Evolutionary conservation across 2,329 filamentous ascomycete genomes (phyloP).

Genomic region (Alternaria sp.): DNA sequence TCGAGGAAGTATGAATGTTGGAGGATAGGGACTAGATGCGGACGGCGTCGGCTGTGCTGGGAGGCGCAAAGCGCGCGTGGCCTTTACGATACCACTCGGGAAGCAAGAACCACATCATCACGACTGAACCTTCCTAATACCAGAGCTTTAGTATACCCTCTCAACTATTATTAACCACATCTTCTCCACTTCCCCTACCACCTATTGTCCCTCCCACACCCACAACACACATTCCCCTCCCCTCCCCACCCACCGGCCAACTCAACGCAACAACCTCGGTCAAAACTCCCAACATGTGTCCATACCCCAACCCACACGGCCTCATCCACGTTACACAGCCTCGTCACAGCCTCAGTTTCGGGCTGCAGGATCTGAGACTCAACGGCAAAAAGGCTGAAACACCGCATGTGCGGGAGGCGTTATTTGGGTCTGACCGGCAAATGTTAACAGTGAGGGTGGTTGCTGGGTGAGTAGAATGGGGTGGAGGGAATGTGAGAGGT

Average conservation of each 20-base stretch:
- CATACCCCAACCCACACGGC: not conserved
- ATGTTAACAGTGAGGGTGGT: not conserved
- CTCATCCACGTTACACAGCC: not conserved
- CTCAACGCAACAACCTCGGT: not conserved
- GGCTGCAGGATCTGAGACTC: not conserved
- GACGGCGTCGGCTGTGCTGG: not conserved
- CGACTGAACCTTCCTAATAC: not conserved
- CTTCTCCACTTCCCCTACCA: not conserved
- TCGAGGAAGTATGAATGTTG: not conserved
- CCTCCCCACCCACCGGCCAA: not conserved
- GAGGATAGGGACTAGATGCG: fast-evolving
- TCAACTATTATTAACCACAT: not conserved
- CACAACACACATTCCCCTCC: too few relatives aligned
- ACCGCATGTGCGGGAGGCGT: not conserved
- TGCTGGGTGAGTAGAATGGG: not conserved
- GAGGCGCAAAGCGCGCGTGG: not conserved
- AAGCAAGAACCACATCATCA: too few relatives aligned
- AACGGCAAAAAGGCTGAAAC: not conserved
- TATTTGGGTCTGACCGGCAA: not conserved
- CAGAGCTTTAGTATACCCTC: not conserved
- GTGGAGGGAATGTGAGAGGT: not conserved
- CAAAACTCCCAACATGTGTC: not conserved
- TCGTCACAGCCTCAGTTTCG: not conserved
- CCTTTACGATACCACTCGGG: not conserved
- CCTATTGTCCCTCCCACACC: not conserved